Conservation (phyloP, 2,329 filamentous ascomycete genomes). For the Trichoderma pleuroti region DNA sequence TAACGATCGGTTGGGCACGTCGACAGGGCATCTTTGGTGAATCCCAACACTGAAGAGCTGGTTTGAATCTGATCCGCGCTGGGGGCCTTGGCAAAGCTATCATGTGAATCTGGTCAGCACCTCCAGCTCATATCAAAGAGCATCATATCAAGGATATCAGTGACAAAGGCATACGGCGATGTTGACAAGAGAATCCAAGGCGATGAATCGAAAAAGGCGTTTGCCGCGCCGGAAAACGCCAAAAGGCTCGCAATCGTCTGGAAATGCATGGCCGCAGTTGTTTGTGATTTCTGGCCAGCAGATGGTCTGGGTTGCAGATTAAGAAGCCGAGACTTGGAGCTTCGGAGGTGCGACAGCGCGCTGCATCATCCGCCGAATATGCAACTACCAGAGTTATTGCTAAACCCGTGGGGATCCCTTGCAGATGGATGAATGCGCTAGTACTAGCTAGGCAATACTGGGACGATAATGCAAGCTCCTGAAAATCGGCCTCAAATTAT, state of each 20-base stretch:
- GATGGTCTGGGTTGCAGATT: background rate
- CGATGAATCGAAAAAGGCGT: slow-evolving; percentile 80
- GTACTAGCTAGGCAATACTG: background rate
- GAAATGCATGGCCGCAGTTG: slow-evolving; percentile 16
- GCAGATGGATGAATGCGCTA: background rate
- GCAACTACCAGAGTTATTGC: slow-evolving; percentile 9
- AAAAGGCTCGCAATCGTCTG: slow-evolving; percentile 43
- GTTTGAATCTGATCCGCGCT: slow-evolving; percentile 47
- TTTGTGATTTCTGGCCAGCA: slow-evolving; percentile 7
- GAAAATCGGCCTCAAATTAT: background rate
- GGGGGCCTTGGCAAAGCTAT: slow-evolving; percentile 35
- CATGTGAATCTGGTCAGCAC: background rate
- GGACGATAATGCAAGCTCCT: background rate
- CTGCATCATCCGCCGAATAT: slow-evolving; percentile 3
- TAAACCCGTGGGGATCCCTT: background rate
- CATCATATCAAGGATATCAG: background rate
- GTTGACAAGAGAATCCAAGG: slow-evolving; percentile 89
- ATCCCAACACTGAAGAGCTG: slow-evolving; percentile 41
- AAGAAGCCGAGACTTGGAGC: slow-evolving; percentile 2
- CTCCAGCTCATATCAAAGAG: slow-evolving; percentile 1
- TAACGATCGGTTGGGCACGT: slow-evolving; percentile 73
- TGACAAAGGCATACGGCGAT: slow-evolving; percentile 59
- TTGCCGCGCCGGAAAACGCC: slow-evolving; percentile 54
- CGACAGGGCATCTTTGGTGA: slow-evolving; percentile 52
- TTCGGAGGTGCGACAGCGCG: slow-evolving; percentile 14